Conservation (phyloP, 768 basidiomycete species). For the Albatrellus ellisii region DNA sequence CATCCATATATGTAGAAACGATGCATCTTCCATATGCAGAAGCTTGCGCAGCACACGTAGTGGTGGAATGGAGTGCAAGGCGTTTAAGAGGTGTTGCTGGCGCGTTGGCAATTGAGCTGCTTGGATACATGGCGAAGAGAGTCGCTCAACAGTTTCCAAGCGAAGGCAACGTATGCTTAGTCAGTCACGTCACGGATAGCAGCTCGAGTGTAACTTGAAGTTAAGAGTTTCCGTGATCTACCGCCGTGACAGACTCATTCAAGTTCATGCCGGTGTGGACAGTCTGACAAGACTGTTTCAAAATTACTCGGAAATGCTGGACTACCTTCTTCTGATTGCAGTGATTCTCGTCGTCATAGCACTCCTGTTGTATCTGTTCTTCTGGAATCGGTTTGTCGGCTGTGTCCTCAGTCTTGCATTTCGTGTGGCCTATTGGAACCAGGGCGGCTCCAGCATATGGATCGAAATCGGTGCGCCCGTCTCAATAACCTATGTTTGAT, state of each 20-base stretch:
- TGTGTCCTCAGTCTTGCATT: constrained; percentile 50
- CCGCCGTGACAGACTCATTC: no score
- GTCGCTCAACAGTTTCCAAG: no score
- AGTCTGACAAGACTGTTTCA: no score
- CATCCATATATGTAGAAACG: constrained; percentile 68
- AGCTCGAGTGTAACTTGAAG: no score
- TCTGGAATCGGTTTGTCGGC: constrained; percentile 79
- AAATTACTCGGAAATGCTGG: constrained; percentile 32
- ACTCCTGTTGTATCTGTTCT: constrained; percentile 72
- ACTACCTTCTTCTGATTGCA: constrained; percentile 45
- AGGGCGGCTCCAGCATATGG: constrained; percentile 67
- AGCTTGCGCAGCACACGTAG: constrained; percentile 63
- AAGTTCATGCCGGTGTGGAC: no score
- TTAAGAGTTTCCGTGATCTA: no score
- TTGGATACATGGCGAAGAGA: constrained; percentile 10
- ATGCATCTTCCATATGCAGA: constrained; percentile 83
- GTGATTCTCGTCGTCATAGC: constrained; percentile 43
- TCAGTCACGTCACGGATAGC: no score
- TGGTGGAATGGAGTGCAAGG: constrained; percentile 56
- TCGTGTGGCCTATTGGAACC: constrained; percentile 69
- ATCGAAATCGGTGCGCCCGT: constrained; percentile 64
- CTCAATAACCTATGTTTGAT: background rate
- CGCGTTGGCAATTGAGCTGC: constrained; percentile 4
- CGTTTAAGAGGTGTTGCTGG: constrained; percentile 41
- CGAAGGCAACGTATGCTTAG: no score